phyloP scores from a whole-genome alignment of 257 asterid species.

The Scutellaria barbata region DNA sequence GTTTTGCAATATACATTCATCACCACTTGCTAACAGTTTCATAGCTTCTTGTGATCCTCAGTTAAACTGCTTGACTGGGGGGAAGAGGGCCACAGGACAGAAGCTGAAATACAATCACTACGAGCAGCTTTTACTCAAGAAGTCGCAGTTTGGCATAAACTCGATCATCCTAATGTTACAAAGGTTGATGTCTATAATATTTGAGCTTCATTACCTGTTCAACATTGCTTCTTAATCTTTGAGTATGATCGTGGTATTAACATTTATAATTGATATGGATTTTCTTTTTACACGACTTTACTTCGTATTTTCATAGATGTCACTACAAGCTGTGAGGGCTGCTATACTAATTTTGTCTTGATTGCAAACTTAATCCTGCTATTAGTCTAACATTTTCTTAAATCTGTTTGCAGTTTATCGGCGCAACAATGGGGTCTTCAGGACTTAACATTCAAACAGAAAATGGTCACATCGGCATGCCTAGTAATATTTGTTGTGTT shows the following conservation, averaged over 20 bases:
- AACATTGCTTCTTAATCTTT: background rate
- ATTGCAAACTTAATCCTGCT: background rate
- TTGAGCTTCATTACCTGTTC: background rate
- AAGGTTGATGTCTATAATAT: conserved; percentile 49
- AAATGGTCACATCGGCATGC: conserved; percentile 83
- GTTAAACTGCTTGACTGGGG: conserved; percentile 94
- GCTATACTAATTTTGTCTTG: background rate
- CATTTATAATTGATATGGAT: background rate
- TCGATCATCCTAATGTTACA: conserved; percentile 88
- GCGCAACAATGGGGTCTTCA: conserved; percentile 91
- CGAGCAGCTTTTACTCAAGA: conserved; percentile 90
- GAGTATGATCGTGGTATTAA: background rate
- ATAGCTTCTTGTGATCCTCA: conserved; percentile 42
- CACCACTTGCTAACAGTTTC: conserved; percentile 27
- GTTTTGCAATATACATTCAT: conserved; percentile 2
- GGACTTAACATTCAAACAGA: conserved; percentile 80
- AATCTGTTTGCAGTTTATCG: conserved; percentile 63
- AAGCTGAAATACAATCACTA: conserved; percentile 70
- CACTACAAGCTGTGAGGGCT: background rate
- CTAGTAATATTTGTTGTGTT: conserved; percentile 78
- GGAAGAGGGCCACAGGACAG: conserved; percentile 86
- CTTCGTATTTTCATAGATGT: background rate
- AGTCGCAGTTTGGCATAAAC: conserved; percentile 94
- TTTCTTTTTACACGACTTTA: background rate
- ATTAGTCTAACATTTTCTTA: conserved; percentile 7